Conservation (phyloP, 2,329 filamentous ascomycete genomes). For the Cytospora chrysosperma region DNA sequence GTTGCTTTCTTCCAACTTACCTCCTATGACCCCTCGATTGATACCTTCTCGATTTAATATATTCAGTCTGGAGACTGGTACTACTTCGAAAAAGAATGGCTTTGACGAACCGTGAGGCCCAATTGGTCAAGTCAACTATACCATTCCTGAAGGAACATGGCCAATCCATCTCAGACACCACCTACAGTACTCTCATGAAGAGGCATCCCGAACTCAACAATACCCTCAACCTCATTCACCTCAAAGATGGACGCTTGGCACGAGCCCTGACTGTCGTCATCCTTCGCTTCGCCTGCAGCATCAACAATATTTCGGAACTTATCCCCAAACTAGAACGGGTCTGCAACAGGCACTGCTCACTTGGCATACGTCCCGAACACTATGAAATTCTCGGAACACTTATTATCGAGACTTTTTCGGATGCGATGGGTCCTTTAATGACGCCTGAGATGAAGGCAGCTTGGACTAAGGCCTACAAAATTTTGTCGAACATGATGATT, state of each 20-base stretch:
- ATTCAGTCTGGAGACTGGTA: constrained; percentile 1
- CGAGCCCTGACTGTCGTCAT: constrained; percentile 58
- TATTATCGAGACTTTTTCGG: constrained; percentile 61
- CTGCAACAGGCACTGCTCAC: constrained; percentile 66
- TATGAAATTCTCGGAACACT: constrained; percentile 66
- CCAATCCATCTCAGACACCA: constrained; percentile 61
- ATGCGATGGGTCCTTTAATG: constrained; percentile 61
- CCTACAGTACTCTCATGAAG: constrained; percentile 64
- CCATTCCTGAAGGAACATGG: constrained; percentile 65
- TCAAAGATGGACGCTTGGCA: constrained; percentile 56
- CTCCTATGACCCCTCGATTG: constrained; percentile 1
- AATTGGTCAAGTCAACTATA: constrained; percentile 65
- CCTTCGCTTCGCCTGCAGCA: constrained; percentile 66
- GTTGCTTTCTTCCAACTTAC: constrained; percentile 8
- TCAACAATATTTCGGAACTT: constrained; percentile 54
- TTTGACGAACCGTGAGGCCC: constrained; percentile 50
- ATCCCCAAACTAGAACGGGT: constrained; percentile 48
- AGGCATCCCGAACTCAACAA: constrained; percentile 62
- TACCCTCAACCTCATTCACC: constrained; percentile 66
- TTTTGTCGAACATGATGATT: constrained; percentile 68
- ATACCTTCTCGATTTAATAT: not conserved
- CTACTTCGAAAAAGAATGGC: constrained; percentile 14
- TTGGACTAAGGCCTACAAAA: constrained; percentile 67
- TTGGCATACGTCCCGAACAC: constrained; percentile 63
- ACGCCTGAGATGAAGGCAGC: constrained; percentile 61